Conservation (phyloP, 2,329 filamentous ascomycete genomes). For the Ophiostoma australiae region DNA sequence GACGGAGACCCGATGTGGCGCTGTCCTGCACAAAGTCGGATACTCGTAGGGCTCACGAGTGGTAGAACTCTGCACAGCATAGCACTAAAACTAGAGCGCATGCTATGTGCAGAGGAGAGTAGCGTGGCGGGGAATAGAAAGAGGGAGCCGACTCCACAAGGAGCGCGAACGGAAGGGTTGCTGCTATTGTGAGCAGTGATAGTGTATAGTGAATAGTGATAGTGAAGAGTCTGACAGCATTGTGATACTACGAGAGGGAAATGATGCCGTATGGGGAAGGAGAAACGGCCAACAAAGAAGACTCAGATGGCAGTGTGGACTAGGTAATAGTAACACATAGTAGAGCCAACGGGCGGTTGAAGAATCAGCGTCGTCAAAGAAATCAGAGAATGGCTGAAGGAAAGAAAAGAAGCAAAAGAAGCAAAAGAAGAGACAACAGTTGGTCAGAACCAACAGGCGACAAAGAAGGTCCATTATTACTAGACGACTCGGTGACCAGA, state of each 20-base stretch:
- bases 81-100: background rate
- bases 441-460: background rate
- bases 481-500: background rate
- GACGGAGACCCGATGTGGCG: background rate
- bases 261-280: background rate
- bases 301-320: background rate
- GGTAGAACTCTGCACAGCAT: background rate
- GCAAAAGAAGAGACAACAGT: background rate
- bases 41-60: background rate
- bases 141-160: constrained; percentile 25
- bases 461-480: background rate
- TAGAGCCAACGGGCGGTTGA: background rate
- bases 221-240: background rate
- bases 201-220: background rate
- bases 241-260: background rate
- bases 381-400: background rate
- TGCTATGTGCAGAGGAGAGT: background rate
- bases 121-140: constrained; percentile 18
- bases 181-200: background rate
- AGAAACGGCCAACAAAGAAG: background rate
- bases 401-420: background rate
- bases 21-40: background rate
- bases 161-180: constrained; percentile 9
- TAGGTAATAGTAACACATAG: too few relatives aligned
- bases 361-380: background rate